Evolutionary conservation across 1,284 basidiomycete genomes (phyloP).

Genomic region (Malassezia sympodialis): DNA sequence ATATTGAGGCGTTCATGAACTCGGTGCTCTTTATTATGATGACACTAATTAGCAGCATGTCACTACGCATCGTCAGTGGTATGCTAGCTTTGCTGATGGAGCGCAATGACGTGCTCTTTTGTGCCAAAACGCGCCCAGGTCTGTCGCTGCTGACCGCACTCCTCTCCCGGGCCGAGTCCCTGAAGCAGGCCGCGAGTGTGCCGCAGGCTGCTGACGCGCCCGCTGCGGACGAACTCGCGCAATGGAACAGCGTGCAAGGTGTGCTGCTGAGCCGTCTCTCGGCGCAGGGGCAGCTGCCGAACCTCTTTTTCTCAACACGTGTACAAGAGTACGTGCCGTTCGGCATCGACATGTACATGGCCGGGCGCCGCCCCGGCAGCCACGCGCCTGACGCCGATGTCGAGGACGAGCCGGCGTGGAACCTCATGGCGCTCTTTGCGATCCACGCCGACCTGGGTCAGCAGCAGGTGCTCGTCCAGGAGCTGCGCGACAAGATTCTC

Average conservation of each 20-base stretch:
- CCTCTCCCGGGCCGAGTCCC: conserved; percentile 77
- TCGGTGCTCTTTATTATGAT: conserved; percentile 78
- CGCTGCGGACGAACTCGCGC: conserved; percentile 62
- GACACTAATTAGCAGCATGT: conserved; percentile 65
- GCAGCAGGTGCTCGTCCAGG: conserved; percentile 68
- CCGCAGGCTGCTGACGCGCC: conserved; percentile 18
- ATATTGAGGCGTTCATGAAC: conserved; percentile 78
- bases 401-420: conserved; percentile 83
- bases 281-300: conserved; percentile 54
- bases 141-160: conserved; percentile 84
- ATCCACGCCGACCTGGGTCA: conserved; percentile 77
- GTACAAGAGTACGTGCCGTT: conserved; percentile 55
- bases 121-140: conserved; percentile 70
- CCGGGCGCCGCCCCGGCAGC: conserved; percentile 14
- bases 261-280: conserved; percentile 72
- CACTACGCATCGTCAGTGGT: conserved; percentile 72
- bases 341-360: conserved; percentile 49
- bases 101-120: conserved; percentile 63
- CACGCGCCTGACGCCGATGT: conserved; percentile 54
- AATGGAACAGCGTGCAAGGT: conserved; percentile 66
- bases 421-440: conserved; percentile 78
- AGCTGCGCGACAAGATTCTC: conserved; percentile 80
- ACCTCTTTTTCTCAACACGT: conserved; percentile 81
- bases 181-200: conserved; percentile 57
- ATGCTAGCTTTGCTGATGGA: conserved; percentile 74